phyloP scores from a whole-genome alignment of 148 eudicot species.

The Rhododendron simsii region DNA sequence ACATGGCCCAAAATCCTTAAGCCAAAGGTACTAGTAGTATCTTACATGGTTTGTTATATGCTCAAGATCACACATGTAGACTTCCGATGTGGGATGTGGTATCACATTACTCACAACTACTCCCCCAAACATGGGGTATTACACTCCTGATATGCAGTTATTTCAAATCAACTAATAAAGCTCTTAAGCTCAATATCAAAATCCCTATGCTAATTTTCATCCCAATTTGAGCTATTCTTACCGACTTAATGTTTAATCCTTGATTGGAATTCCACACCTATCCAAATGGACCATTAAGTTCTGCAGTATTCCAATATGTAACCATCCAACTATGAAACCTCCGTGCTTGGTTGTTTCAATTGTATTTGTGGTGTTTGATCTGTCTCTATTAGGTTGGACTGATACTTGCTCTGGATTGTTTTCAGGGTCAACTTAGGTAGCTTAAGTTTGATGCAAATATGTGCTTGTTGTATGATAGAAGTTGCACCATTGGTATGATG shows the following conservation, averaged over 20 bases:
- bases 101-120: too few relatives aligned
- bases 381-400: background rate
- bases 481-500: background rate
- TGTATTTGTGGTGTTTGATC: background rate
- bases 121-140: too few relatives aligned
- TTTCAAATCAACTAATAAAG: background rate
- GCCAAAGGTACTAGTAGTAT: too few relatives aligned
- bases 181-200: background rate
- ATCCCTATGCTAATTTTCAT: background rate
- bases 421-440: background rate
- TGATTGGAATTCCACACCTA: background rate
- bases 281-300: background rate
- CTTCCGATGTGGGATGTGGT: too few relatives aligned
- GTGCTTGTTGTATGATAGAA: background rate
- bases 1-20: too few relatives aligned
- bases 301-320: too few relatives aligned
- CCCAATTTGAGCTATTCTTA: background rate
- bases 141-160: background rate
- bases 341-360: background rate
- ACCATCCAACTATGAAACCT: background rate
- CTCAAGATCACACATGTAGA: too few relatives aligned
- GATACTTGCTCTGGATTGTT: background rate
- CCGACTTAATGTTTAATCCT: background rate
- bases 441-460: background rate
- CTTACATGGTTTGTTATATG: too few relatives aligned